These are phyloP conservation scores for Cystofilobasidium macerans DNA, from an alignment of 768 basidiomycete genomes.

Conservation along the genomic window DNA sequence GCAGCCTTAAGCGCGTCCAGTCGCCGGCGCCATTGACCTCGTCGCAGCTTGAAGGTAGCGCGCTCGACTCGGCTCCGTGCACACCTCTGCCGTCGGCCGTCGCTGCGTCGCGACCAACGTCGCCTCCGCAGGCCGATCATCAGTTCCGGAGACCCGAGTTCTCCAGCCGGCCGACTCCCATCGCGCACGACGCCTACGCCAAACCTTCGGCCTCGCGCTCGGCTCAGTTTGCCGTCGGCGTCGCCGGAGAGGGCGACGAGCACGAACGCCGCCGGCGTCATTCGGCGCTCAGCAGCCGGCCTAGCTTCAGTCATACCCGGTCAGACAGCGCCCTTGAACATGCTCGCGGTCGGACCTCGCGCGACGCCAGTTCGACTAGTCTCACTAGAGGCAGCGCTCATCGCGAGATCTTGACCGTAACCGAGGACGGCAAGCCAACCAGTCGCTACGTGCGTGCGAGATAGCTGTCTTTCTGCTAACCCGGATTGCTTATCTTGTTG, in stretches of 20 bases:
- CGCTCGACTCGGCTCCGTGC: neutral
- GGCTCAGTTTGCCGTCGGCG: neutral
- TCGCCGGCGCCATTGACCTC: neutral
- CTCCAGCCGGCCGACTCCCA: neutral
- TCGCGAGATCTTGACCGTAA: slow-evolving; percentile 13
- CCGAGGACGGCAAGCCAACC: slow-evolving; percentile 19
- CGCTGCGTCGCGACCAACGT: neutral
- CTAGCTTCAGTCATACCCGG: neutral
- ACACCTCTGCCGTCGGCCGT: neutral
- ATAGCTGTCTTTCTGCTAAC: too few relatives aligned
- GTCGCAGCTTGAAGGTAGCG: neutral
- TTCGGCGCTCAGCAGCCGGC: neutral
- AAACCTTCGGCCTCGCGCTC: neutral
- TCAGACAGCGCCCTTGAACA: neutral
- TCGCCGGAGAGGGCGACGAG: neutral
- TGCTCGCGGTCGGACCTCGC: neutral
- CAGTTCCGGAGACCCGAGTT: neutral
- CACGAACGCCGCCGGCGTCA: neutral
- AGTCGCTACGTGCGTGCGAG: slow-evolving; percentile 24
- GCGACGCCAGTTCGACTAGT: neutral
- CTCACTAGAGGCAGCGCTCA: slow-evolving; percentile 2
- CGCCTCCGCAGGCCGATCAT: neutral
- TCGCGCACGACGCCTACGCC: slow-evolving; percentile 1
- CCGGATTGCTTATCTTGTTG: neutral
- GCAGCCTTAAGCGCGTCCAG: neutral